phyloP scores from a whole-genome alignment of 202 grass and related monocot genomes.

The Carex arenaria region DNA sequence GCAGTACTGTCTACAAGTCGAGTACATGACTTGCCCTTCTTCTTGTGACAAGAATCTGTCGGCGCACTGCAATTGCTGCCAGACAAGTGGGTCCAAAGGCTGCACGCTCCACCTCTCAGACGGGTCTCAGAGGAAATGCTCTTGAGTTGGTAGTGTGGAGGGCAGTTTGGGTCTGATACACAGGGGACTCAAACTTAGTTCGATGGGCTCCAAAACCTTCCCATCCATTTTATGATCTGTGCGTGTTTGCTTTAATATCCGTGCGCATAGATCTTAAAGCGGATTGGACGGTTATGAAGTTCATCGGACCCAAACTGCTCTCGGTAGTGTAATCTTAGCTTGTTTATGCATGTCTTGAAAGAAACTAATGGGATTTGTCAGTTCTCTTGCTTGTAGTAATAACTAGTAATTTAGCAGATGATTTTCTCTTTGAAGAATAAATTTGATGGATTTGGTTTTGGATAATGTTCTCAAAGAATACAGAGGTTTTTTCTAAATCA shows the following conservation, averaged over 20 bases:
- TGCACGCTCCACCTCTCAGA: slow-evolving; percentile 46
- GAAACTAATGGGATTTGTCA: neutral
- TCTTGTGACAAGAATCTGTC: slow-evolving; percentile 36
- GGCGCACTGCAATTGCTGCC: slow-evolving; percentile 46
- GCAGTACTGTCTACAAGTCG: slow-evolving; percentile 31
- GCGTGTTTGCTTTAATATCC: no score
- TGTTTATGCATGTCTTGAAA: neutral
- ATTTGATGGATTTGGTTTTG: neutral
- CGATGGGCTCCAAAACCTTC: no score
- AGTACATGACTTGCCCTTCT: slow-evolving; percentile 47
- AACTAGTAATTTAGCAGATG: neutral
- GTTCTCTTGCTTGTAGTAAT: neutral
- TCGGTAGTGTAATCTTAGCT: neutral
- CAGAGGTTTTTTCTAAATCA: neutral
- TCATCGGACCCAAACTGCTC: no score
- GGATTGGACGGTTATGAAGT: no score
- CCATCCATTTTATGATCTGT: no score
- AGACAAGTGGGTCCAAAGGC: slow-evolving; percentile 26
- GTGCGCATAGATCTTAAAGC: no score
- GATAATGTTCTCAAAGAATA: neutral
- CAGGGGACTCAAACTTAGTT: no score
- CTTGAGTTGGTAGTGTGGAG: neutral
- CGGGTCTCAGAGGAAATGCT: slow-evolving; percentile 32
- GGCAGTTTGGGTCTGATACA: no score
- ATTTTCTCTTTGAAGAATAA: neutral